Evolutionary conservation across 2,329 filamentous ascomycete species (phyloP), one percentile per base, ranked within the genome.

Genomic region (Pseudogymnoascus sp.): DNA sequence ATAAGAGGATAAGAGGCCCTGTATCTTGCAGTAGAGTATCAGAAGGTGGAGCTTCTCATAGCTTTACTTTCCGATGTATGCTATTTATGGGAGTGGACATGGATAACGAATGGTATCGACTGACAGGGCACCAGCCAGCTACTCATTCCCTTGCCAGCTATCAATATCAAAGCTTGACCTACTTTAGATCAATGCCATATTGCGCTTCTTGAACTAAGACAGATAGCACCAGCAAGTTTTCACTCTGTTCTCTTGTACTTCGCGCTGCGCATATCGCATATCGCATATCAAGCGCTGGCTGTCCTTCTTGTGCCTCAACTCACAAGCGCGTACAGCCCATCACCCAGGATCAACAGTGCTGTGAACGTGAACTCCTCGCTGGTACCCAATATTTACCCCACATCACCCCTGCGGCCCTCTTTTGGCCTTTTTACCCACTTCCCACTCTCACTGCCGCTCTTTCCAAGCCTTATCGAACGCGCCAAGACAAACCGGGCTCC

Each of bases 401-500:
- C 49, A 55, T 55, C 14, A 21, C 29, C 49, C 45, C 29, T 55
- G 49, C 29, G 45, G 14, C 11, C n/a, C 14, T 38, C 11, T 14
- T 19, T 19, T 16, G n/a, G n/a, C n/a, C 37, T 33, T 31, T 52
- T 19, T 14, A 33, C 10, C 49, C 49, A 55, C 29, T 33, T 33
- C 16, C 26, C 26, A 19, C 49, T 19, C 26, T 11, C 10, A n/a
- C 2, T 41, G 19, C 45, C n/a, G 19, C 45, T 26, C 49, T 35
- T 55, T 19, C 10, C 26, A 52, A 11, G 26, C 26, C 45, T 55
- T 55, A 55, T 55, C 49, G 49, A 19, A 55, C 29, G 16, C 49
- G 49, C 49, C 49, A 55, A 55, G 49, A 55, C 49, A 55, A 29
- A 33, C 49, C 49, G 33, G 49, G 49, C 49, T 55, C 26, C 33